phyloP scores from a whole-genome alignment of 176 grass and related monocot genomes.

The Chrysopogon serrulatus region DNA sequence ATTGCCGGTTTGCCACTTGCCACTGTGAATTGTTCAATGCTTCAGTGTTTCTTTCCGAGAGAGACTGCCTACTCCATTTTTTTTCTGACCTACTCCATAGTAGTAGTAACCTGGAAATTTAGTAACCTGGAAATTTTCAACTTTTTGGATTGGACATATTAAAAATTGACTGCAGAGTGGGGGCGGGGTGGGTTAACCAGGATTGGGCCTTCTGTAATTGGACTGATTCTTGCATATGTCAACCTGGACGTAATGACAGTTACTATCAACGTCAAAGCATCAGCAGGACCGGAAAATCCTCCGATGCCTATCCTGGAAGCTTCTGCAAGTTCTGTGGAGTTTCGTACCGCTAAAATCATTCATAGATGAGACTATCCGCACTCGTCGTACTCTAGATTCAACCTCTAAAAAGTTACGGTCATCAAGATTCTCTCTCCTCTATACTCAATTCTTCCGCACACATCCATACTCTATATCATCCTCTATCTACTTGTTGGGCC shows the following conservation, averaged over 20 bases:
- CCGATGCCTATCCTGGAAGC: neutral
- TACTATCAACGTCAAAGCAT: conserved; percentile 4
- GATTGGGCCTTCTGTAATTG: neutral
- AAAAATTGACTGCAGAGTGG: neutral
- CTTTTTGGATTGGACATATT: neutral
- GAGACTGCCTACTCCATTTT: neutral
- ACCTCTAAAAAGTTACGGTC: too few relatives aligned
- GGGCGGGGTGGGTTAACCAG: neutral
- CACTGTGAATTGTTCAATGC: neutral
- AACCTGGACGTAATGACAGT: neutral
- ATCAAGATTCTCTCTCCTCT: too few relatives aligned
- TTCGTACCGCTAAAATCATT: too few relatives aligned
- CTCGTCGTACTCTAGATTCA: too few relatives aligned
- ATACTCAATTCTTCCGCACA: too few relatives aligned
- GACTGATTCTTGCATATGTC: neutral
- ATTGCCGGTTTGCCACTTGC: neutral
- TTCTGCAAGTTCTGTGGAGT: neutral
- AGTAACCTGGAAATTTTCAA: neutral
- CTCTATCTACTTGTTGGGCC: too few relatives aligned
- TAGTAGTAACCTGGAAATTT: too few relatives aligned
- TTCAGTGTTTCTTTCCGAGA: neutral
- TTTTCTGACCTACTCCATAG: too few relatives aligned
- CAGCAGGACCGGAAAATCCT: neutral
- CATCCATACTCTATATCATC: too few relatives aligned
- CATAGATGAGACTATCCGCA: too few relatives aligned